These are phyloP conservation scores for Exophiala viscosa DNA, from an alignment of 2,329 filamentous ascomycete species.

Conservation along the genomic window DNA sequence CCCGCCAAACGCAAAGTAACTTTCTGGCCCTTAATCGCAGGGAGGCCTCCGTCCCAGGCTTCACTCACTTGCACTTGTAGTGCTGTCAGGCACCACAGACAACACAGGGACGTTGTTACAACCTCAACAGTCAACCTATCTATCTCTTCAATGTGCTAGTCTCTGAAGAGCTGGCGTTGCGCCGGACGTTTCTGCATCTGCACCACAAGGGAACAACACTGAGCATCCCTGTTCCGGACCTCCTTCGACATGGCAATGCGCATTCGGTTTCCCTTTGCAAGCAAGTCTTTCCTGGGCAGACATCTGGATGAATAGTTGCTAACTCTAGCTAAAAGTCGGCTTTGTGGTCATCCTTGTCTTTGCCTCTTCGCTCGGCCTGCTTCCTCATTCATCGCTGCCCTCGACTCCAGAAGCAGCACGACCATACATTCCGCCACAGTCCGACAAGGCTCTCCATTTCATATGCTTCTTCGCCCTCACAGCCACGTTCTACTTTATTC, in stretches of 20 bases:
- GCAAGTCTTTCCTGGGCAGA: slow-evolving; percentile 49
- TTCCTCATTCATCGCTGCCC: slow-evolving; percentile 45
- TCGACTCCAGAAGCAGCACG: slow-evolving; percentile 31
- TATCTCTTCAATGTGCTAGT: not conserved
- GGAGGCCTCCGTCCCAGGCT: not conserved
- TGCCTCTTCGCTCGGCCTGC: slow-evolving; percentile 76
- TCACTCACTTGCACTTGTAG: not conserved
- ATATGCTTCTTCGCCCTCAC: slow-evolving; percentile 88
- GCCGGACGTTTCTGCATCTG: not conserved
- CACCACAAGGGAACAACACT: not conserved
- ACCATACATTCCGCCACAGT: slow-evolving; percentile 56
- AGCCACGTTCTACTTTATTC: slow-evolving; percentile 85
- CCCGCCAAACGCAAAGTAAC: slow-evolving; percentile 1
- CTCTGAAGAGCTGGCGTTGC: slow-evolving; percentile 9
- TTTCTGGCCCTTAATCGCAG: not conserved
- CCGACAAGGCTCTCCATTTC: slow-evolving; percentile 87
- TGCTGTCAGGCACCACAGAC: not conserved
- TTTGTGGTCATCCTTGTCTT: slow-evolving; percentile 67
- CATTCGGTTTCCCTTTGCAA: slow-evolving; percentile 83
- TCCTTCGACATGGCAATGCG: slow-evolving; percentile 56
- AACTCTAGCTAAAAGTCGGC: slow-evolving; percentile 49
- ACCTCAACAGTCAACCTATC: too few relatives aligned
- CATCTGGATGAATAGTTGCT: not conserved
- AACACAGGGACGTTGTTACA: too few relatives aligned
- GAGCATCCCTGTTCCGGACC: not conserved